Conservation (phyloP, 768 basidiomycete species). For the Clitopilus hobsonii region DNA sequence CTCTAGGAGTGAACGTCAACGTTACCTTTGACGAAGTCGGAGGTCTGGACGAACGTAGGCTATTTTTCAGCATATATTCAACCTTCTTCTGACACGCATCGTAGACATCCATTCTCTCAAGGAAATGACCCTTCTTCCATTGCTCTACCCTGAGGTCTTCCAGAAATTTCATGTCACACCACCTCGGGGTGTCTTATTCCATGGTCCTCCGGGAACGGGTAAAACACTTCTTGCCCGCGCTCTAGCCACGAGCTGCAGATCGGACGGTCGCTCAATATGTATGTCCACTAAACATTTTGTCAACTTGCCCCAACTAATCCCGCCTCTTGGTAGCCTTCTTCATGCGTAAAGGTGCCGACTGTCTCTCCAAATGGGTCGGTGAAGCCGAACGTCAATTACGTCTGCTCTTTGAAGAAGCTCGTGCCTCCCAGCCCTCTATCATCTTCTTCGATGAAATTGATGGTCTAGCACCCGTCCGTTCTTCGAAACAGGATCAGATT, state of each 20-base stretch:
- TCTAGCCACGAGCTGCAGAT: conserved; percentile 86
- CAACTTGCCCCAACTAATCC: not conserved
- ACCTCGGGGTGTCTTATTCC: conserved; percentile 94
- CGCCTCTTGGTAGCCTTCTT: conserved; percentile 71
- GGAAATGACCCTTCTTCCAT: conserved; percentile 95
- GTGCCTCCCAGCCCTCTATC: conserved; percentile 88
- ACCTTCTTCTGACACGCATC: not conserved
- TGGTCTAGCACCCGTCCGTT: conserved; percentile 94
- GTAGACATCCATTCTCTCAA: conserved; percentile 93
- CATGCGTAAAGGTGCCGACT: conserved; percentile 99
- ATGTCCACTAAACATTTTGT: conserved; percentile 23
- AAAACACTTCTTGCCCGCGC: conserved; percentile 94
- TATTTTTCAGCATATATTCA: not conserved
- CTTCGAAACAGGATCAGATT: conserved; percentile 98
- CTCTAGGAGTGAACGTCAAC: conserved; percentile 87
- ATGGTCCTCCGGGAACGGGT: conserved; percentile 98
- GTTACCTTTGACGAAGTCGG: conserved; percentile 97
- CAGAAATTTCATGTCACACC: conserved; percentile 92
- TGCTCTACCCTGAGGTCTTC: conserved; percentile 96
- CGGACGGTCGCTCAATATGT: conserved; percentile 86
- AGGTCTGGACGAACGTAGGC: conserved; percentile 74
- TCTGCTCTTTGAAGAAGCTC: conserved; percentile 93
- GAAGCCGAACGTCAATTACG: conserved; percentile 96
- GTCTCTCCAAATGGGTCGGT: conserved; percentile 98
- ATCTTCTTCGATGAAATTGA: conserved; percentile 99